Conservation (phyloP, 2,329 filamentous ascomycete species). For the Lasiodiplodia hormozganensis region DNA sequence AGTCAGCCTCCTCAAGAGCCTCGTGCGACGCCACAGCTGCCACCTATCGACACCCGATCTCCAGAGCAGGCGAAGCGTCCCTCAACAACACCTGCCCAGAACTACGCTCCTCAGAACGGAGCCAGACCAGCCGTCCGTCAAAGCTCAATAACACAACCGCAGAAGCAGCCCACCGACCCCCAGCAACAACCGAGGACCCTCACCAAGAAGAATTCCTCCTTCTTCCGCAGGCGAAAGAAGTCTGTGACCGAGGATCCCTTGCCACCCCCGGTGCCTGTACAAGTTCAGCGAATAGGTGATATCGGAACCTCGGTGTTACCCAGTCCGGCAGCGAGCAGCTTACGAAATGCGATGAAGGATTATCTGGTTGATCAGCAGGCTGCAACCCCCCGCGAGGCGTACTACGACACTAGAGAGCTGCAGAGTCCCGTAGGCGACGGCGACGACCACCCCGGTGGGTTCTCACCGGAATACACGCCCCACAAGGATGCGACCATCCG, state of each 20-base stretch:
- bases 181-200: slow-evolving; percentile 51
- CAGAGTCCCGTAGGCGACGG: slow-evolving; percentile 36
- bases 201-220: slow-evolving; percentile 91
- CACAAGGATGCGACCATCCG: slow-evolving; percentile 75
- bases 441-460: slow-evolving; percentile 60
- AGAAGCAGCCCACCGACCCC: slow-evolving; percentile 7
- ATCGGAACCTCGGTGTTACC: slow-evolving; percentile 40
- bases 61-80: slow-evolving; percentile 26
- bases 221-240: slow-evolving; percentile 93
- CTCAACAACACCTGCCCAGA: slow-evolving; percentile 27
- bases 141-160: slow-evolving; percentile 14
- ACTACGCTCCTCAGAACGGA: slow-evolving; percentile 29
- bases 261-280: slow-evolving; percentile 63
- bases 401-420: slow-evolving; percentile 41
- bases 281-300: slow-evolving; percentile 45
- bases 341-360: slow-evolving; percentile 86
- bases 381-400: slow-evolving; percentile 36
- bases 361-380: slow-evolving; percentile 62
- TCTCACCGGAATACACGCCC: slow-evolving; percentile 78
- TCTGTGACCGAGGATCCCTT: slow-evolving; percentile 73
- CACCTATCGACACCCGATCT: slow-evolving; percentile 28
- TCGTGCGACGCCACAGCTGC: slow-evolving; percentile 14
- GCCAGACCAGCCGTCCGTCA: not conserved
- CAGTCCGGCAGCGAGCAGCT: slow-evolving; percentile 72
- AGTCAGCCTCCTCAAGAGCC: slow-evolving; percentile 27